Conservation (phyloP, 2,329 filamentous ascomycete genomes). For the Aureobasidium sp. region DNA sequence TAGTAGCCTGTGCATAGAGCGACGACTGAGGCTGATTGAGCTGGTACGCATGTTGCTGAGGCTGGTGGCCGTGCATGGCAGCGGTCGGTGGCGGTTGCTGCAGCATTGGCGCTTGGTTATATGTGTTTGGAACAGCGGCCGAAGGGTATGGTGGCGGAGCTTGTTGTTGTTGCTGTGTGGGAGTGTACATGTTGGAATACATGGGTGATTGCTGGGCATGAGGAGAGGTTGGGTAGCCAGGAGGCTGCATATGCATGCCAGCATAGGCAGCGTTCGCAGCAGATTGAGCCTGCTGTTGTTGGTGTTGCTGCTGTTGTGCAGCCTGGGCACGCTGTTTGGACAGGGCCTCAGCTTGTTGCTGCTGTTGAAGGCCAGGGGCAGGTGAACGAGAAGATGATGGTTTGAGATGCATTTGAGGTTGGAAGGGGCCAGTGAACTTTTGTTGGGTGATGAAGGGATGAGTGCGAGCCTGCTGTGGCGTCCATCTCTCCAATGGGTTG, state of each 20-base stretch:
- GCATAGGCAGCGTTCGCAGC: slow-evolving; percentile 52
- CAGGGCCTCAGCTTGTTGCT: slow-evolving; percentile 86
- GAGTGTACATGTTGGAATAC: slow-evolving; percentile 65
- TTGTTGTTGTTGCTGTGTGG: slow-evolving; percentile 48
- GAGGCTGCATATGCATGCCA: slow-evolving; percentile 45
- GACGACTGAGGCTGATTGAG: slow-evolving; percentile 50
- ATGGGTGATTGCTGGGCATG: slow-evolving; percentile 34
- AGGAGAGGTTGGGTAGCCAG: slow-evolving; percentile 35
- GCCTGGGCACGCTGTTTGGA: slow-evolving; percentile 75
- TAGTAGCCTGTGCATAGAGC: slow-evolving; percentile 64
- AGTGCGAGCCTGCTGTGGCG: slow-evolving; percentile 91
- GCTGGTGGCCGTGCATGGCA: slow-evolving; percentile 32
- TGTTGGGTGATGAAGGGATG: slow-evolving; percentile 98
- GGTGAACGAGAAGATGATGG: slow-evolving; percentile 80
- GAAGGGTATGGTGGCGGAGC: slow-evolving; percentile 68
- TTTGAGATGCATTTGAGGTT: slow-evolving; percentile 95
- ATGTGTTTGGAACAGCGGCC: slow-evolving; percentile 38
- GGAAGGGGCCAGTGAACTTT: slow-evolving; percentile 92
- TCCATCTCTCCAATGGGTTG: slow-evolving; percentile 95
- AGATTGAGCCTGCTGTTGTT: slow-evolving; percentile 27
- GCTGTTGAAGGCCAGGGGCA: slow-evolving; percentile 87
- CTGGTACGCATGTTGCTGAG: slow-evolving; percentile 22
- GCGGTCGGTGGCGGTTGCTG: slow-evolving; percentile 40
- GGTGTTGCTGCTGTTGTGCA: slow-evolving; percentile 42
- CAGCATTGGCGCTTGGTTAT: slow-evolving; percentile 65